Evolutionary conservation across 2,329 filamentous ascomycete species (phyloP).

Genomic region (Fusarium fracticaudum): DNA sequence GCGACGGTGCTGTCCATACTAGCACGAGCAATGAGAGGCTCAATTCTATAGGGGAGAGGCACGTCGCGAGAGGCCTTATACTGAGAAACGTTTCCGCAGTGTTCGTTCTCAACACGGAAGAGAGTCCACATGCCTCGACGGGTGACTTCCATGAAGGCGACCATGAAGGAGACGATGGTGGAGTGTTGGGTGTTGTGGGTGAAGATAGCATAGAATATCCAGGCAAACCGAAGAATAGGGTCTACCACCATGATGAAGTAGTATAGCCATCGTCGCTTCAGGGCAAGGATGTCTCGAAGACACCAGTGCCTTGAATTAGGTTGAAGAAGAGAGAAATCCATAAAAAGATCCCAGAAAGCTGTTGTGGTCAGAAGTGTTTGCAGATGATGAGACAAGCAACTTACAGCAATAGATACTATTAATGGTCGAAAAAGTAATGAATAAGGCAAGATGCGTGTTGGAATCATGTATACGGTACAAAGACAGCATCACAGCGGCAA

Average conservation of each 20-base stretch:
- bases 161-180: constrained; percentile 80
- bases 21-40: constrained; percentile 56
- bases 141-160: constrained; percentile 81
- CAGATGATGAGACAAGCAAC: constrained; percentile 41
- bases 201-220: constrained; percentile 93
- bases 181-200: constrained; percentile 83
- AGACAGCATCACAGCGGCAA: constrained; percentile 81
- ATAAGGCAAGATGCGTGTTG: constrained; percentile 69
- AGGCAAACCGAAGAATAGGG: constrained; percentile 87
- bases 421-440: constrained; percentile 81
- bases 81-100: constrained; percentile 89
- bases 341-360: constrained; percentile 92
- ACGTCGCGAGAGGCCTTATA: constrained; percentile 92
- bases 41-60: constrained; percentile 80
- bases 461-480: constrained; percentile 80
- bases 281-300: constrained; percentile 81
- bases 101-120: constrained; percentile 96
- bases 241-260: constrained; percentile 86
- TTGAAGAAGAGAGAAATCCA: constrained; percentile 96
- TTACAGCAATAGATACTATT: constrained; percentile 85
- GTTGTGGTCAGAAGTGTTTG: constrained; percentile 1
- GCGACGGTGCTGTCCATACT: constrained; percentile 48
- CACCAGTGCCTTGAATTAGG: constrained; percentile 72
- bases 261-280: constrained; percentile 84
- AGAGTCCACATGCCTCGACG: constrained; percentile 90